These are phyloP conservation scores for Colletotrichum higginsianum DNA, from an alignment of 2,329 filamentous ascomycete species.

Conservation along the genomic window DNA sequence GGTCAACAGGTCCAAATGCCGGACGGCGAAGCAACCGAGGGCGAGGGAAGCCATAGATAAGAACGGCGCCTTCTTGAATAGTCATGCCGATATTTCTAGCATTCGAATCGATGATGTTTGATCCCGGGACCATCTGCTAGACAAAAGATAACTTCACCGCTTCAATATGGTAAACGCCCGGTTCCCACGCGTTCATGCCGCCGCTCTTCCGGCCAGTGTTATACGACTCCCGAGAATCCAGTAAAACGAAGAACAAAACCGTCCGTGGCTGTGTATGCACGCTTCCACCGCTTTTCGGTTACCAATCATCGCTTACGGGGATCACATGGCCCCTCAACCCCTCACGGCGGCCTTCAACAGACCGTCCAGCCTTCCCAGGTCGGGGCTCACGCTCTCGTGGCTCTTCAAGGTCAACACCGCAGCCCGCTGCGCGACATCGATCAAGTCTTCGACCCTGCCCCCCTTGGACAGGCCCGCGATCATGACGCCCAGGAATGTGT, in stretches of 20 bases:
- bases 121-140: too few relatives aligned
- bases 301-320: background rate
- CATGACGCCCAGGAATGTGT: slow-evolving; percentile 90
- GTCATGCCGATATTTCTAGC: too few relatives aligned
- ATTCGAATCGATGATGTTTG: too few relatives aligned
- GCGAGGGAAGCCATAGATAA: too few relatives aligned
- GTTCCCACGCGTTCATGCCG: too few relatives aligned
- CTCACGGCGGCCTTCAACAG: slow-evolving; percentile 51
- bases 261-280: background rate
- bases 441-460: slow-evolving; percentile 70
- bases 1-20: too few relatives aligned
- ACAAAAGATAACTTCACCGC: too few relatives aligned
- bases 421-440: slow-evolving; percentile 86
- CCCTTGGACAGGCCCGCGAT: slow-evolving; percentile 82
- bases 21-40: too few relatives aligned
- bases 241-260: background rate
- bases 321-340: background rate
- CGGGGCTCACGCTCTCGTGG: slow-evolving; percentile 78
- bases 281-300: background rate
- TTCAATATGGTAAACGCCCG: too few relatives aligned
- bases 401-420: slow-evolving; percentile 85
- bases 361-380: slow-evolving; percentile 63
- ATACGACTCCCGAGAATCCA: too few relatives aligned
- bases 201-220: too few relatives aligned
- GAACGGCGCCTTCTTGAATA: too few relatives aligned